These are phyloP conservation scores for Colletotrichum salicis DNA, from an alignment of 2,329 filamentous ascomycete genomes.

Conservation along the genomic window DNA sequence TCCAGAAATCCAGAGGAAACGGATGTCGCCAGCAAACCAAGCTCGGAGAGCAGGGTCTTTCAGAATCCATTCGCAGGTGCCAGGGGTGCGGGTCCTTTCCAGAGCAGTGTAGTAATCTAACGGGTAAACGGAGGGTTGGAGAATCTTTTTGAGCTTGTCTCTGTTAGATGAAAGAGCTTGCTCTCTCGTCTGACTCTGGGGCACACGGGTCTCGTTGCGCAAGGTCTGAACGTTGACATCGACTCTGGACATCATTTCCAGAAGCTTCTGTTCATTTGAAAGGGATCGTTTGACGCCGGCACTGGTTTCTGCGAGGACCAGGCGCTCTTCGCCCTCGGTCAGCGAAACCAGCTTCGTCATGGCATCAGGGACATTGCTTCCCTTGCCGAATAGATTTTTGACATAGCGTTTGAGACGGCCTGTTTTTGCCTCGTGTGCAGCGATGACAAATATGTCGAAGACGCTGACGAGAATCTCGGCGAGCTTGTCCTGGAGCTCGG, in stretches of 20 bases:
- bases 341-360: conserved; percentile 53
- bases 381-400: conserved; percentile 51
- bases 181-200: conserved; percentile 39
- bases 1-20: conserved; percentile 56
- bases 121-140: conserved; percentile 55
- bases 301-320: conserved; percentile 57
- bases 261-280: conserved; percentile 48
- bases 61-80: conserved; percentile 59
- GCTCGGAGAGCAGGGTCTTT: conserved; percentile 49
- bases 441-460: conserved; percentile 57
- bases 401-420: conserved; percentile 55
- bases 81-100: conserved; percentile 50
- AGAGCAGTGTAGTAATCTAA: conserved; percentile 55
- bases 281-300: conserved; percentile 49
- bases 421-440: conserved; percentile 52
- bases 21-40: conserved; percentile 52
- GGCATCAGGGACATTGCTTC: conserved; percentile 51
- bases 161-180: conserved; percentile 45
- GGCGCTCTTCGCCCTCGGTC: conserved; percentile 52
- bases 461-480: conserved; percentile 54
- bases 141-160: conserved; percentile 51
- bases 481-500: conserved; percentile 51
- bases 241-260: conserved; percentile 41
- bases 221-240: conserved; percentile 49
- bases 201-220: conserved; percentile 43